These are phyloP conservation scores for Imleria badia DNA, from an alignment of 768 basidiomycete species.

Conservation along the genomic window DNA sequence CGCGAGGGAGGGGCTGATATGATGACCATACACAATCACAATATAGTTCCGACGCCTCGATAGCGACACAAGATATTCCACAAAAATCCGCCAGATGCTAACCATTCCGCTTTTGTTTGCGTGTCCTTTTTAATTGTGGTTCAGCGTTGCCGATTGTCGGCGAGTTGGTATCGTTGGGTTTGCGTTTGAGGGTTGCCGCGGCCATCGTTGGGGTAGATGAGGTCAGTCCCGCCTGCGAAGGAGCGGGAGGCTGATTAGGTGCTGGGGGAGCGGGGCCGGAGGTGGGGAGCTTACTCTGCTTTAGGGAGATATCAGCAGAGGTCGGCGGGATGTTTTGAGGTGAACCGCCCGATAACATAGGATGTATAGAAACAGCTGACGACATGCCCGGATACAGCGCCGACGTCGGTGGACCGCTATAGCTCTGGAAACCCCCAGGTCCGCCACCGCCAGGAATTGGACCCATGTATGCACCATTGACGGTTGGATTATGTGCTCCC, in stretches of 20 bases:
- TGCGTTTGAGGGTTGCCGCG: constrained; percentile 56
- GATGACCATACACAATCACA: constrained; percentile 24
- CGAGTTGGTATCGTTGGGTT: constrained; percentile 46
- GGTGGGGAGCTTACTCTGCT: constrained; percentile 61
- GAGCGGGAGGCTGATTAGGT: constrained; percentile 39
- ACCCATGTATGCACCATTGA: constrained; percentile 22
- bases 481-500: constrained; percentile 8
- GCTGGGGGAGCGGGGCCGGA: constrained; percentile 40
- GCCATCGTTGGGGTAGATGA: constrained; percentile 49
- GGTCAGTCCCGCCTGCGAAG: constrained; percentile 41
- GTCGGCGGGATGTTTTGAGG: constrained; percentile 48
- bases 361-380: constrained; percentile 46
- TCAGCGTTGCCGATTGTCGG: constrained; percentile 50
- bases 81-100: constrained; percentile 34
- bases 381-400: constrained; percentile 48
- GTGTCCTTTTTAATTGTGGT: constrained; percentile 50
- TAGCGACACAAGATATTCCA: constrained; percentile 35
- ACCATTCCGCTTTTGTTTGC: constrained; percentile 56
- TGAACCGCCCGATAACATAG: constrained; percentile 40
- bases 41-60: constrained; percentile 32
- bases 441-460: constrained; percentile 18
- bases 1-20: constrained; percentile 11
- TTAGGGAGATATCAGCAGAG: constrained; percentile 57
- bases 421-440: constrained; percentile 24
- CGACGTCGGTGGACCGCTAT: constrained; percentile 33